Evolutionary conservation across 805 yeast species (phyloP), one percentile per base, ranked within the genome.

Genomic region (Myxozyma nipponensis): DNA sequence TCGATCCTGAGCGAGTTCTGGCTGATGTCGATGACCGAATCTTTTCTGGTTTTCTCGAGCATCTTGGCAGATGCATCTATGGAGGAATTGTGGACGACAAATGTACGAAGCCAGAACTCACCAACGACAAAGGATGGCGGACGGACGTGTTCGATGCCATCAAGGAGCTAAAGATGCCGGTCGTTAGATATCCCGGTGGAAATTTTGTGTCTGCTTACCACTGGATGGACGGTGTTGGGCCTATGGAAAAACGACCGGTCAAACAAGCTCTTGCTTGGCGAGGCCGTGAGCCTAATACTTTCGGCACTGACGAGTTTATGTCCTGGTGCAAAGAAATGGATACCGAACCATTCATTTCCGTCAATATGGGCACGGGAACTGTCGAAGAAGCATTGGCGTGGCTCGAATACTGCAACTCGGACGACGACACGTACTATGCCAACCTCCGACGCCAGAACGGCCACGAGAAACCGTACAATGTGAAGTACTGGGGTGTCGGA

Each of bases 291-390:
- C 51, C 63, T 39, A 67, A 67, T 42, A 52, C 40, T 34, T 67
- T 67, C 51, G 71, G 71, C n/a, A 67, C 70, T 4, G 70, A 67
- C 50, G 71, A 67, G 54, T 67, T 67, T 50, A 61, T 67, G 57
- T 66, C 65, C 19, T 67, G 69, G 68, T 65, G 70, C 54, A 56
- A 62, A 38, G 57, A 50, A 28, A 62, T 65, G 63, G 50, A 58
- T 1, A 61, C 58, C n/a, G 70, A 67, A 51, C 70, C 71, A 5
- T 67, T 66, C 43, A 44, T 67, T 21, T 67, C 70, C 52, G 50
- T 67, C 21, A 67, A 67, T 46, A 67, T 67, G 70, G 71, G 71
- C 6, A 67, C 70, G 2, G 71, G 71, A 25, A 66, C 70, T 3
- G 60, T 67, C 37, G 68, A 64, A 41, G 71, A 67, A 46, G 71